Base-by-base conservation (phyloP, 2,329 filamentous ascomycete genomes). In the Pseudogymnoascus sp. region DNA sequence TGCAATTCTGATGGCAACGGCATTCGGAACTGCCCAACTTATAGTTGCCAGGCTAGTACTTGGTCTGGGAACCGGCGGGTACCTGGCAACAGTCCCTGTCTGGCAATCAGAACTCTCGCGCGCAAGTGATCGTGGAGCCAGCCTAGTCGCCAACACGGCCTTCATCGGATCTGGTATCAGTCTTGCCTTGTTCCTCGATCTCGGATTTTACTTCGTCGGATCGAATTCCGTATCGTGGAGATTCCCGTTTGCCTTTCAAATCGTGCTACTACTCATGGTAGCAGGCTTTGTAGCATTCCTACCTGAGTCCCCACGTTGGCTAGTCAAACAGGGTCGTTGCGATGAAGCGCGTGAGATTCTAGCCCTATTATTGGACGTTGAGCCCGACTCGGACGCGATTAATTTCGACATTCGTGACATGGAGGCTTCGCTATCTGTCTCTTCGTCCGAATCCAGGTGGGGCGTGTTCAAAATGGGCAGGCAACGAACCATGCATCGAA, bases 81-180 rank as follows among this genome's bases (percentile, higher is more conserved):
- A 70, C 63, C 79, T 77, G 1, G 76, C 74, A 2, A 76, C 74
- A 11, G 74, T 81, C 8, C 83, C 82, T 5, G 83, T 81, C 62
- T 85, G 82, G 82, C 82, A 85, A 65, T 82, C 82, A 0, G 83
- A 86, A 70, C 82, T 79, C 4, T 83, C 80, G 55, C 78, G 77
- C 4, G 74, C 81, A 1, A 78, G 83, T 67, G 80, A 82, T 65
- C 77, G 82, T 58, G 82, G 82, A 21, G 81, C 81, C 64, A 72
- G 83, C 3, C 80, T 85, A 72, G 83, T 83, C 79, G 78, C 83
- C 33, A 81, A 85, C 67, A 81, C 81, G 9, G 79, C 80, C 2
- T 63, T 83, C 25, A 82, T 83, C 64, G 82, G 80, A 0, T 74
- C 76, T 25, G 82, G 82, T 52, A 80, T 84, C 71, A 81, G 80